Evolutionary conservation across 1,284 basidiomycete genomes (phyloP), one percentile per base, ranked within the genome.

Genomic region (Irpex sp.): DNA sequence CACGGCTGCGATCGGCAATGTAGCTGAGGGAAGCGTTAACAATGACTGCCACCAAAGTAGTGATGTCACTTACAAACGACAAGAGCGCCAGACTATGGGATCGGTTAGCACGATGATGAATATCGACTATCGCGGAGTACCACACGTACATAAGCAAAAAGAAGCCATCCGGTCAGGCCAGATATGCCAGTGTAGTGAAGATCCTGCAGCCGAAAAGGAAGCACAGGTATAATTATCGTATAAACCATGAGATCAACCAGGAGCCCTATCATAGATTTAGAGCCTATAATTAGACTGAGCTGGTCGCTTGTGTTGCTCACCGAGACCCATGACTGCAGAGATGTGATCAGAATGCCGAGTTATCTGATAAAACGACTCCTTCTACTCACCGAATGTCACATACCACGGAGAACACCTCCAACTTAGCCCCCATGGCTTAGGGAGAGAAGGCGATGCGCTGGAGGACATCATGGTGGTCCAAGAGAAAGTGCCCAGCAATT

Each of bases 221-320:
- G 77, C 52, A 93, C 85, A 2, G 91, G 90, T 28, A 89, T 84
- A 56, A 90, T 82, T 54, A 87, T 78, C 1, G 87, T 86, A 67
- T 90, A 91, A 0, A 87, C 80, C 16, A 89, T 73, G 0, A 87
- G 68, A 69, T 90, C 88, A 0, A 55, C 53, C 53, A 55, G 53
- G 28, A 55, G 53, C 10, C 53, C 53, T 55, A 33, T 28, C 12
- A 19, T 28, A 35, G 28, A n/a, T 10, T 55, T 16, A 35, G 16
- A n/a, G 14, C 16, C 14, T 12, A 55, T 55, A 35, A 18, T 60
- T 18, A 57, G 53, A 35, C 33, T 35, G 33, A 35, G 8, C 33
- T 35, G 33, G 33, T 35, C 33, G 33, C 33, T 35, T 35, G 33
- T 35, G 33, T 51, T 7, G n/a, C 49, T 19, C 16, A 28, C 14